A percentile compares a stretch with the other conserved stretches of the same genome.
phyloP scores from a whole-genome alignment of 164 flowering plant species.

The Dillenia turbinata region DNA sequence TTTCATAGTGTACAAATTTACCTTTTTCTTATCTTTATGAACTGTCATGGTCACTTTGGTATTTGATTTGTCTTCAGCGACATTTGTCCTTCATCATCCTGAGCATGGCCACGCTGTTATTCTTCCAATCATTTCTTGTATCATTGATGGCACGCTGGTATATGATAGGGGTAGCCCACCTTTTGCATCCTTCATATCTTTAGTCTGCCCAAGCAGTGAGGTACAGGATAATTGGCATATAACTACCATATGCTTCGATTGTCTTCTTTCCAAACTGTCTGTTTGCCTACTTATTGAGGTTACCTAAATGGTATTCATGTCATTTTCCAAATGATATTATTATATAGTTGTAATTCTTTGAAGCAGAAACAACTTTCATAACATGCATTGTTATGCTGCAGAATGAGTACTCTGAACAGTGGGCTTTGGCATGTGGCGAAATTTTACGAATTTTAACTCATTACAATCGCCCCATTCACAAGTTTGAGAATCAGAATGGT shows the following conservation, averaged over 20 bases:
- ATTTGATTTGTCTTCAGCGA: slow-evolving; percentile 48
- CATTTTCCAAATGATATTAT: too few species aligned
- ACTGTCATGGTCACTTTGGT: slow-evolving; percentile 4
- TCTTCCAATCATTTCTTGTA: slow-evolving; percentile 86
- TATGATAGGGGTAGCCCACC: slow-evolving; percentile 69
- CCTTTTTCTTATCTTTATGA: background rate
- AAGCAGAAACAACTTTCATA: too few species aligned
- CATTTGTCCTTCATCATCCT: slow-evolving; percentile 96
- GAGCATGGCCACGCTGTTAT: slow-evolving; percentile 96
- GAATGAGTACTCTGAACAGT: slow-evolving; percentile 90
- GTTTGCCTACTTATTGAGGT: background rate
- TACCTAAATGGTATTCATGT: too few species aligned
- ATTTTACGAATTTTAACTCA: slow-evolving; percentile 83
- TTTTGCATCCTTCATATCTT: slow-evolving; percentile 86
- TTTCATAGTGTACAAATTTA: background rate
- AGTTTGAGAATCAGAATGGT: slow-evolving; percentile 45
- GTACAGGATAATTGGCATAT: slow-evolving; percentile 29
- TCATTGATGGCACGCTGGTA: slow-evolving; percentile 80
- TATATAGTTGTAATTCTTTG: too few species aligned
- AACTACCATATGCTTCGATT: background rate
- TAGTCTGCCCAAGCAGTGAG: slow-evolving; percentile 82
- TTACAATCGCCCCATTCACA: slow-evolving; percentile 90
- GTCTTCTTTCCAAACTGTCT: background rate
- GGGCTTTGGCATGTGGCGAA: slow-evolving; percentile 98
- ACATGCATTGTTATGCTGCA: slow-evolving; percentile 19